A percentile compares a stretch with the other conserved stretches of the same genome.
Evolutionary conservation across 2,329 filamentous ascomycete genomes (phyloP).

Genomic region (Cladosporium phlei): DNA sequence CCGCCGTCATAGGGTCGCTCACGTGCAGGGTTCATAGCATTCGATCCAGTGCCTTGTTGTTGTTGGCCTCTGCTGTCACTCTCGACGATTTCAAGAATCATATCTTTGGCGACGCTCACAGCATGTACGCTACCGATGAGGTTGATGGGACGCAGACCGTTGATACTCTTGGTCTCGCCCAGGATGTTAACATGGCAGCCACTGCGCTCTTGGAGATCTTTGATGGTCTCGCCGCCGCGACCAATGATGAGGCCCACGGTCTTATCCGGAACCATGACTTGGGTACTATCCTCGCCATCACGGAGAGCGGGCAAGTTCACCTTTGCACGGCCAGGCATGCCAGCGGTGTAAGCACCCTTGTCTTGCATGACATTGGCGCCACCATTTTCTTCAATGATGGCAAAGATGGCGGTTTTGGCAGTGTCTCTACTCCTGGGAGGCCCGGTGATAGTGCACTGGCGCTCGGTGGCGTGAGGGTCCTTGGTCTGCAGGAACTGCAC

Average conservation of each 20-base stretch:
- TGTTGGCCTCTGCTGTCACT: slow-evolving; percentile 64
- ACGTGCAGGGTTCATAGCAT: slow-evolving; percentile 19
- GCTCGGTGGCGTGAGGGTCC: slow-evolving; percentile 64
- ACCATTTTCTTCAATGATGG: slow-evolving; percentile 82
- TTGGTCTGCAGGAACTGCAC: slow-evolving; percentile 82
- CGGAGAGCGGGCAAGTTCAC: slow-evolving; percentile 51
- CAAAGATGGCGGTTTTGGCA: slow-evolving; percentile 77
- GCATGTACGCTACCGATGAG: slow-evolving; percentile 74
- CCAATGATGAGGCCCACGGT: slow-evolving; percentile 91
- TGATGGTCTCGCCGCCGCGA: slow-evolving; percentile 87
- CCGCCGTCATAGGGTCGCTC: slow-evolving; percentile 36
- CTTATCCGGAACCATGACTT: slow-evolving; percentile 92
- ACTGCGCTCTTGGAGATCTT: slow-evolving; percentile 83
- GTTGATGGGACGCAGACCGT: slow-evolving; percentile 83
- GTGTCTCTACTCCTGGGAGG: slow-evolving; percentile 65
- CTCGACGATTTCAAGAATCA: slow-evolving; percentile 91
- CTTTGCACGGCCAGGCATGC: slow-evolving; percentile 33
- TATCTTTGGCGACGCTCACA: slow-evolving; percentile 72
- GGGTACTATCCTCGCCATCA: slow-evolving; percentile 78
- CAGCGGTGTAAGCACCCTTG: slow-evolving; percentile 32
- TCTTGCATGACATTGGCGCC: slow-evolving; percentile 43
- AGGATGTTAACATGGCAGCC: slow-evolving; percentile 97
- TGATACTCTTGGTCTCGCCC: slow-evolving; percentile 86
- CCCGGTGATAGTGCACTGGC: slow-evolving; percentile 83
- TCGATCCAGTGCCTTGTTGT: slow-evolving; percentile 28